Evolutionary conservation across 177 flowering plant genomes (phyloP), one percentile per base, ranked within the genome.

Genomic region (Vitis hybrid): DNA sequence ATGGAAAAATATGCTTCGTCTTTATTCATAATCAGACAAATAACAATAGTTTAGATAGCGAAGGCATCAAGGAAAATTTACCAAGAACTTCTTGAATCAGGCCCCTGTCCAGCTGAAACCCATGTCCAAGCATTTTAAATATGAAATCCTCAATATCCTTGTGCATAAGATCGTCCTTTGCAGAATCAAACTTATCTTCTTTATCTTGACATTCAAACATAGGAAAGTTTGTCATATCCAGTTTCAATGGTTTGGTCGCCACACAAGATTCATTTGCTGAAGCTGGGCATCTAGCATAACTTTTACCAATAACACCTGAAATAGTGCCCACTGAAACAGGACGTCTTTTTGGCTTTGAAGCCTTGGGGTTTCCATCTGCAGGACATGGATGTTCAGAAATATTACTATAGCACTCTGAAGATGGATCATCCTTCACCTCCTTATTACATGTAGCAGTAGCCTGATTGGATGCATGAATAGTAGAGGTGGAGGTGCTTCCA

Each of bases 91-190:
- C 81, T 34, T 52, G 80, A 58, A 88, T 83, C 62, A 74, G 71
- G 63, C 76, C 75, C 72, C 65, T 82, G n/a, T 74, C 81, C 59
- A 90, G 81, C 77, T 80, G 82, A 67, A 83, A 90, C 2, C 88
- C 91, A 55, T 74, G 76, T 26, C 88, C 92, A 68, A 88, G 87
- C 87, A 90, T 78, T 71, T 81, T 76, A 79, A 77, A 81, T 39
- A 90, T 70, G 68, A 87, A 90, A 6, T 83, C 86, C 76, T 87
- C 91, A 70, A 83, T 66, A 34, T 84, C 86, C 68, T 72, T 71
- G 64, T 74, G 78, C 67, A 76, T 18, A n/a, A 17, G 48, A 34
- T 72, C 74, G 19, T 69, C 68, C 67, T 39, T 75, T 15, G 61
- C 11, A 39, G 18, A 59, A 61, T 69, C 74, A 8, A 67, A 56